Percentiles rank a stretch among this genome's conserved stretches.
These are phyloP conservation scores for Lactifluus subvellereus DNA, from an alignment of 768 basidiomycete species.

Conservation along the genomic window DNA sequence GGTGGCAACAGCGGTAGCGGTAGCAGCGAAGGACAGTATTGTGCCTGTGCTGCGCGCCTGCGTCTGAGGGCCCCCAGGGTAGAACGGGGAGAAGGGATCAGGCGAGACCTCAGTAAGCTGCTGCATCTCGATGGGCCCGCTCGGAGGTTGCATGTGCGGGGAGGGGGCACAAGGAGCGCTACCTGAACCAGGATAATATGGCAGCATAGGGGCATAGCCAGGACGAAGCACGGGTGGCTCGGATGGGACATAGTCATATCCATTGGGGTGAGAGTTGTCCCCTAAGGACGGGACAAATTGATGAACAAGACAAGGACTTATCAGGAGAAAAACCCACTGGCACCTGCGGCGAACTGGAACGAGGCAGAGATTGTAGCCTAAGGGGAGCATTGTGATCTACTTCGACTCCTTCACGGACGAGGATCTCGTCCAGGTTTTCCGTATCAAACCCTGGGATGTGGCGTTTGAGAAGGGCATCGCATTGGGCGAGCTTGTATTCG, in stretches of 20 bases:
- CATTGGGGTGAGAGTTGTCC: slow-evolving; percentile 29
- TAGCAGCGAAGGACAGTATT: background rate
- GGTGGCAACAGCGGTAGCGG: no score
- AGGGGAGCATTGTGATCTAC: slow-evolving; percentile 25
- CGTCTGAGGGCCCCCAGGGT: slow-evolving; percentile 44
- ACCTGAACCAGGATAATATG: no score
- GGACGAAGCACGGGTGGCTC: no score
- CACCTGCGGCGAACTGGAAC: slow-evolving; percentile 30
- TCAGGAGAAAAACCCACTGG: slow-evolving; percentile 21
- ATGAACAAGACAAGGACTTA: slow-evolving; percentile 18
- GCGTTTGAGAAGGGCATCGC: slow-evolving; percentile 73
- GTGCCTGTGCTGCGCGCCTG: slow-evolving; percentile 24
- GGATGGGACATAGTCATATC: no score
- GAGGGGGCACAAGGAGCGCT: slow-evolving; percentile 29
- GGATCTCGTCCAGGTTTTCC: slow-evolving; percentile 57
- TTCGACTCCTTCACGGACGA: slow-evolving; percentile 64
- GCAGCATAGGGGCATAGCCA: no score
- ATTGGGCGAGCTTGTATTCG: slow-evolving; percentile 74
- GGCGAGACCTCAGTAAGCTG: slow-evolving; percentile 61
- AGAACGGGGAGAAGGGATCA: slow-evolving; percentile 73
- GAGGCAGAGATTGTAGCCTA: slow-evolving; percentile 23
- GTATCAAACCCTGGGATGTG: slow-evolving; percentile 63
- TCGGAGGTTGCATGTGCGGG: slow-evolving; percentile 35
- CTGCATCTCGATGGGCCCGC: slow-evolving; percentile 18
- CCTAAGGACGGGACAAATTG: slow-evolving; percentile 19